These are phyloP conservation scores for Lactifluus hygrophoroides DNA, from an alignment of 768 basidiomycete species.

Conservation along the genomic window DNA sequence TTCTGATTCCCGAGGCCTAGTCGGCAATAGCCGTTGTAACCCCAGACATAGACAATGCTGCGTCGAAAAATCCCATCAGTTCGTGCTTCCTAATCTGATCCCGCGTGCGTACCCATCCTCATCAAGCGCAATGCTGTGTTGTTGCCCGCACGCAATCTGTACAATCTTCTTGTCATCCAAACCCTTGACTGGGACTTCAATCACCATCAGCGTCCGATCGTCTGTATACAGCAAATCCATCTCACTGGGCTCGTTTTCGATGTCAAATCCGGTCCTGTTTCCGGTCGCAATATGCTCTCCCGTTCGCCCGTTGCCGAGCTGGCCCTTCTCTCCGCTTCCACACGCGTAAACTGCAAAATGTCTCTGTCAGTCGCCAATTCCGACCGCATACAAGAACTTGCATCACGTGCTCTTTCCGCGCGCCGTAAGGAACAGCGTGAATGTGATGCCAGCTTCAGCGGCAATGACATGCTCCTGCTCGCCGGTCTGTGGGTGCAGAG, in stretches of 20 bases:
- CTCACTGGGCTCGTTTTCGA: slow-evolving; percentile 61
- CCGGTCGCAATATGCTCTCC: slow-evolving; percentile 87
- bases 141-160: slow-evolving; percentile 77
- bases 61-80: slow-evolving; percentile 2
- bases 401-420: slow-evolving; percentile 60
- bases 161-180: slow-evolving; percentile 71
- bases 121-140: slow-evolving; percentile 81
- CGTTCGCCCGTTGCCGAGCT: slow-evolving; percentile 86
- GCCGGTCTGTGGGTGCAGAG: slow-evolving; percentile 34
- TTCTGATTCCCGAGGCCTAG: slow-evolving; percentile 83
- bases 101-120: slow-evolving; percentile 48
- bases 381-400: not conserved
- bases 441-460: slow-evolving; percentile 75
- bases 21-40: slow-evolving; percentile 86
- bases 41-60: slow-evolving; percentile 78
- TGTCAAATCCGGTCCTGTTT: slow-evolving; percentile 77
- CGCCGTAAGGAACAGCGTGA: slow-evolving; percentile 75
- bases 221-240: not conserved
- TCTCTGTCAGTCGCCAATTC: slow-evolving; percentile 1
- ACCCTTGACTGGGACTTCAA: slow-evolving; percentile 61
- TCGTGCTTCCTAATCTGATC: not conserved
- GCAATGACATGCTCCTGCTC: slow-evolving; percentile 57
- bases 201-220: slow-evolving; percentile 17
- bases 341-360: slow-evolving; percentile 63
- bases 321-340: slow-evolving; percentile 89